Conservation (phyloP, 805 yeast species). For the Metschnikowia similis region DNA sequence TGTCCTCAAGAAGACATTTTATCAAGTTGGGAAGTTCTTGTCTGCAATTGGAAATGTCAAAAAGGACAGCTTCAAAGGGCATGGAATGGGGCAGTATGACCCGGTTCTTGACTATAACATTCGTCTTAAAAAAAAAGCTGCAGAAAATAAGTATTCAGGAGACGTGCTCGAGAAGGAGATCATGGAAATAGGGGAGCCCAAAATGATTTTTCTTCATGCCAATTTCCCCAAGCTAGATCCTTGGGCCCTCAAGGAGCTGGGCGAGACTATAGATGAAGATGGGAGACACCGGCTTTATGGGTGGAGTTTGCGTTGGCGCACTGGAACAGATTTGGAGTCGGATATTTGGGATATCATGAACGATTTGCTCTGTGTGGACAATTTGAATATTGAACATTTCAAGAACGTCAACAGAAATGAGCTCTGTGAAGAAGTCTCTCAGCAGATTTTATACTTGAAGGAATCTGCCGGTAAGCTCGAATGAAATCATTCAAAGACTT, state of each 20-base stretch:
- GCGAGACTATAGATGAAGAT: constrained; percentile 36
- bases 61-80: constrained; percentile 49
- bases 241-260: constrained; percentile 43
- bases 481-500: constrained; percentile 7
- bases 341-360: constrained; percentile 59
- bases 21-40: constrained; percentile 51
- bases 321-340: constrained; percentile 56
- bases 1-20: constrained; percentile 43
- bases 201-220: constrained; percentile 55
- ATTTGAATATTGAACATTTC: constrained; percentile 43
- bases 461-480: constrained; percentile 28
- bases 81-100: constrained; percentile 74
- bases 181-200: constrained; percentile 9
- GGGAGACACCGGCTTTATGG: constrained; percentile 59
- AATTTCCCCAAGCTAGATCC: constrained; percentile 68
- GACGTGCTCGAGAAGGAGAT: constrained; percentile 6
- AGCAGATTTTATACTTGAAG: constrained; percentile 42
- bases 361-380: constrained; percentile 48
- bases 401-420: constrained; percentile 36
- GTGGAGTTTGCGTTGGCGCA: constrained; percentile 45
- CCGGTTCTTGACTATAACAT: constrained; percentile 54
- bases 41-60: constrained; percentile 48
- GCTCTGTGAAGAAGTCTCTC: constrained; percentile 48
- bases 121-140: constrained; percentile 8
- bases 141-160: constrained; percentile 6